These are phyloP conservation scores for Schrenkiella parvula DNA, from an alignment of 345 rosid species.

Conservation along the genomic window DNA sequence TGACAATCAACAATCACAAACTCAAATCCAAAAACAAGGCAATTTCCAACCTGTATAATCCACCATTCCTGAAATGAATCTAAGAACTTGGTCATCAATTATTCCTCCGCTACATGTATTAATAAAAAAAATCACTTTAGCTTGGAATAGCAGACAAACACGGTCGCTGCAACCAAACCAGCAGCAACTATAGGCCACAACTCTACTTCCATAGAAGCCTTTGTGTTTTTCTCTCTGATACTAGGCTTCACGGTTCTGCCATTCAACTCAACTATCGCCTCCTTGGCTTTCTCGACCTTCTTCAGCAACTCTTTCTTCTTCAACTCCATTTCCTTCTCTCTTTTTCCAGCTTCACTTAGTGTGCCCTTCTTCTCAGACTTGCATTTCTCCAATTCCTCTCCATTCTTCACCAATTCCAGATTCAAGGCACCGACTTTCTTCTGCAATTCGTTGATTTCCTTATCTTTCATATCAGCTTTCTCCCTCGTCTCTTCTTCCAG, in stretches of 20 bases:
- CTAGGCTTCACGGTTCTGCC: slow-evolving; percentile 36
- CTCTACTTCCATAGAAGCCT: slow-evolving; percentile 24
- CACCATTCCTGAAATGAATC: slow-evolving; percentile 35
- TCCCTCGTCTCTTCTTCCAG: slow-evolving; percentile 61
- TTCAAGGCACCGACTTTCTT: slow-evolving; percentile 43
- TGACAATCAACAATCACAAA: slow-evolving; percentile 18
- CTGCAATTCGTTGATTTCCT: slow-evolving; percentile 38
- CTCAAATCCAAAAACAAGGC: slow-evolving; percentile 24
- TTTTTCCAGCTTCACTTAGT: slow-evolving; percentile 33
- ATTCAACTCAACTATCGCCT: slow-evolving; percentile 34
- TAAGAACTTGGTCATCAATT: slow-evolving; percentile 11
- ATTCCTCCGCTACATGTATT: not conserved
- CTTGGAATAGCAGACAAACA: slow-evolving; percentile 45
- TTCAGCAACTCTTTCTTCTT: slow-evolving; percentile 40
- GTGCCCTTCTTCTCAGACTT: slow-evolving; percentile 37
- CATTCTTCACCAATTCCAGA: slow-evolving; percentile 31
- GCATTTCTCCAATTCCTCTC: slow-evolving; percentile 34
- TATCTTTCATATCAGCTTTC: slow-evolving; percentile 47
- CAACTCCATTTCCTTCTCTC: slow-evolving; percentile 33
- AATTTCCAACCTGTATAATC: slow-evolving; percentile 14
- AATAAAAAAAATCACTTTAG: slow-evolving; percentile 29
- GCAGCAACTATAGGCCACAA: slow-evolving; percentile 47
- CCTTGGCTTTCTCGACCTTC: slow-evolving; percentile 43
- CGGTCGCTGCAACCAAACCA: slow-evolving; percentile 44
- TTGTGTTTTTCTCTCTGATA: slow-evolving; percentile 16